Base-by-base conservation (phyloP, 495 filamentous ascomycete genomes). In the Penicillium paradoxum region DNA sequence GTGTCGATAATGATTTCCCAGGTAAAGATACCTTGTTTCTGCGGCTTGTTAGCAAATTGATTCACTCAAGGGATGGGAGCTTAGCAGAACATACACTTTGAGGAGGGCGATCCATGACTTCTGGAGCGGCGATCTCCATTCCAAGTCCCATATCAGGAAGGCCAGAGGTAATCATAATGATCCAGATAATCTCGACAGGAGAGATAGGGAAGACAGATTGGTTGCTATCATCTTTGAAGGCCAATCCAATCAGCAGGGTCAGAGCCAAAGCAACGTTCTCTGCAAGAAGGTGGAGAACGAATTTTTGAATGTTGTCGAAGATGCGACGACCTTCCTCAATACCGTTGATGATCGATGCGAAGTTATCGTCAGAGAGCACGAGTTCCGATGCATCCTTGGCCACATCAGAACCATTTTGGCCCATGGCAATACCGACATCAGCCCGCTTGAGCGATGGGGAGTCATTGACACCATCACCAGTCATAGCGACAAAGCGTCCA, bases 391-490 rank as follows among this genome's bases (percentile, higher is more conserved):
- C 89, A 60, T 91, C 88, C 62, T 89, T 91, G n/a, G 90, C 86
- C 18, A 92, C 89, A 66, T 95, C 90, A 25, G 83, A 86, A 1
- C 89, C 89, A 14, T 79, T 74, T 45, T 83, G 75, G 29, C 86
- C 87, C 86, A 93, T 90, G 6, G 89, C 88, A 63, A 95, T 91
- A 57, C 89, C 89, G 32, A 93, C 81, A 67, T 95, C 89, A 15
- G 90, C 87, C 25, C 82, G 79, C 64, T 89, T 89, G 19, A 95
- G 72, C 1, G 87, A 88, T 1, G 89, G 88, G 4, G 87, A 84
- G 66, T 93, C 90, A 63, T 95, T 95, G 49, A 93, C 89, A 52
- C 90, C 89, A 52, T 93, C 89, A 63, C 90, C 89, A n/a, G 89
- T 91, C 79, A 95, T 89, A 27, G 85, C 88, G n/a, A 81, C 85